Conservation (phyloP, 495 filamentous ascomycete species). For the Penicillium subrubescens region DNA sequence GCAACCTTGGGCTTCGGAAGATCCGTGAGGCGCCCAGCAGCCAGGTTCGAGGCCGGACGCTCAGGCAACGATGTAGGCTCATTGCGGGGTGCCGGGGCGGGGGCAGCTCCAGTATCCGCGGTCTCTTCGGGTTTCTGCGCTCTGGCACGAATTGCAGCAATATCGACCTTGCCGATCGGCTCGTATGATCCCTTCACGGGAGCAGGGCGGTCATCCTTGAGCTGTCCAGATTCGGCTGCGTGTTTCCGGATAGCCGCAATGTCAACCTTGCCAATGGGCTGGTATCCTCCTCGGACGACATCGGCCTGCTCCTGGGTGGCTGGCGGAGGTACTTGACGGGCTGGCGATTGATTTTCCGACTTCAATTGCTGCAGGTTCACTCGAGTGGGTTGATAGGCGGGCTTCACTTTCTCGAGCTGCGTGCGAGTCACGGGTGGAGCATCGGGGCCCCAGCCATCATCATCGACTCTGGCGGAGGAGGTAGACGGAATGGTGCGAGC, state of each 20-base stretch:
- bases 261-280: constrained; percentile 94
- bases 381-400: constrained; percentile 91
- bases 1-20: constrained; percentile 93
- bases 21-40: constrained; percentile 79
- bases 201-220: constrained; percentile 73
- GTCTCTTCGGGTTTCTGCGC: constrained; percentile 63
- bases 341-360: constrained; percentile 65
- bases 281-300: constrained; percentile 87
- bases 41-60: constrained; percentile 63
- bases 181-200: constrained; percentile 90
- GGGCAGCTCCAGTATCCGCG: constrained; percentile 40
- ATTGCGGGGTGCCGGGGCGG: constrained; percentile 36
- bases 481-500: constrained; percentile 47
- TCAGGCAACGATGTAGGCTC: constrained; percentile 64
- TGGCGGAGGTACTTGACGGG: constrained; percentile 45
- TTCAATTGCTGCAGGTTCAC: constrained; percentile 82
- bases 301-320: constrained; percentile 48
- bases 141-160: constrained; percentile 83
- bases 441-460: constrained; percentile 95
- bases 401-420: constrained; percentile 87
- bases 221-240: constrained; percentile 62
- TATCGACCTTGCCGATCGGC: constrained; percentile 92
- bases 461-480: constrained; percentile 54
- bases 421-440: constrained; percentile 84
- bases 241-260: constrained; percentile 85